These are phyloP conservation scores for Xylaria digitata DNA, from an alignment of 2,329 filamentous ascomycete genomes.

Conservation along the genomic window DNA sequence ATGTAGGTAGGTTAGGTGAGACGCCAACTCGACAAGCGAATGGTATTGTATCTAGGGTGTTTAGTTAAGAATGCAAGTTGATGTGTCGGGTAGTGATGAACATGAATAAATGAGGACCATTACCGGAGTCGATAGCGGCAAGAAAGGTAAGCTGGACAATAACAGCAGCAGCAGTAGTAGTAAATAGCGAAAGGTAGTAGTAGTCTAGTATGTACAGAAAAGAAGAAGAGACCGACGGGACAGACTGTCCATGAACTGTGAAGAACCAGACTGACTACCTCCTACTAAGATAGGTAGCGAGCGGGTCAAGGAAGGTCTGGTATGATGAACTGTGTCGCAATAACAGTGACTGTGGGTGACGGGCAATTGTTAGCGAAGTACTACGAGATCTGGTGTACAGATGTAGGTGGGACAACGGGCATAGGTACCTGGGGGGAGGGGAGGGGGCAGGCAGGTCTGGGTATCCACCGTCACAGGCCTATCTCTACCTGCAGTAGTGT, in stretches of 20 bases:
- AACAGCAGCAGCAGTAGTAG: neutral
- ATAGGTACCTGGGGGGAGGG: neutral
- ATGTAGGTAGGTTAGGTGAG: slow-evolving; percentile 31
- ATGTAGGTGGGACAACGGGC: slow-evolving; percentile 14
- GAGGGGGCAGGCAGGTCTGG: no score
- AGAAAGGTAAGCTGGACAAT: slow-evolving; percentile 23
- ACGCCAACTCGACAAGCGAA: slow-evolving; percentile 37
- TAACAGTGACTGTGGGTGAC: slow-evolving; percentile 29
- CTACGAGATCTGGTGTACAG: slow-evolving; percentile 26
- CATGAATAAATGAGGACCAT: neutral
- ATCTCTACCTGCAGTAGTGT: no score
- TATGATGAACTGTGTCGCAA: slow-evolving; percentile 26
- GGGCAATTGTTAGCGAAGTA: slow-evolving; percentile 31
- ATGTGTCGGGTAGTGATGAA: slow-evolving; percentile 27
- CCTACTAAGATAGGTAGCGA: slow-evolving; percentile 19
- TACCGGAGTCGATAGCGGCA: slow-evolving; percentile 22
- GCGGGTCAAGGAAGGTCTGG: neutral
- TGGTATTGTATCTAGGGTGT: slow-evolving; percentile 31
- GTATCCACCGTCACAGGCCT: slow-evolving; percentile 5
- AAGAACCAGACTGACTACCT: slow-evolving; percentile 27
- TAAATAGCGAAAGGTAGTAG: slow-evolving; percentile 9
- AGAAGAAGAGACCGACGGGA: slow-evolving; percentile 30
- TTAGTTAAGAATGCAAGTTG: slow-evolving; percentile 28
- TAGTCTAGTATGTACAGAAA: slow-evolving; percentile 9
- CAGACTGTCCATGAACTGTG: slow-evolving; percentile 20